Evolutionary conservation across 495 filamentous ascomycete species (phyloP).

Genomic region (Penicilliopsis zonata): DNA sequence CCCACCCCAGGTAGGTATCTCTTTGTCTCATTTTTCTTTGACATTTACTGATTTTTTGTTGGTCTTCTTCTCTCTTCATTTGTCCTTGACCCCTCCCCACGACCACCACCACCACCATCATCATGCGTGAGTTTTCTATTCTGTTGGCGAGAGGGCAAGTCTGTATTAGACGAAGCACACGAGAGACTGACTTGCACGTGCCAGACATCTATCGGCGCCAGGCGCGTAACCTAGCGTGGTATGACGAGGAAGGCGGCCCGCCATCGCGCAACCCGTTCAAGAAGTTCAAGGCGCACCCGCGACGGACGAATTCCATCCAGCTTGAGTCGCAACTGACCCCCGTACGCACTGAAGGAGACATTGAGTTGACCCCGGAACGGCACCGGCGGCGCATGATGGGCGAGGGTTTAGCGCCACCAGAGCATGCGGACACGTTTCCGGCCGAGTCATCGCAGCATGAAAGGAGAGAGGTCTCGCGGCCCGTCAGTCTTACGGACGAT

Average conservation of each 20-base stretch:
- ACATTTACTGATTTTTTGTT: background rate
- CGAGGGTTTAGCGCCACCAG: conserved; percentile 13
- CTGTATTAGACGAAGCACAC: too few species aligned
- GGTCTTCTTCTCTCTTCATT: background rate
- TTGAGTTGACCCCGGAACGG: conserved; percentile 14
- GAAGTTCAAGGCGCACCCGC: conserved; percentile 22
- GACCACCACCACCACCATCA: too few species aligned
- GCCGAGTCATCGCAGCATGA: conserved; percentile 15
- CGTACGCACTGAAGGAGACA: conserved; percentile 13
- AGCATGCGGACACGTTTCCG: conserved; percentile 18
- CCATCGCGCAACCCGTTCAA: conserved; percentile 38
- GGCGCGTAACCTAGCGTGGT: conserved; percentile 36
- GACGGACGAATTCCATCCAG: conserved; percentile 19
- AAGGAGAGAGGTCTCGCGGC: conserved; percentile 2
- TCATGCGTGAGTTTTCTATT: background rate
- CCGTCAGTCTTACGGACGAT: conserved; percentile 4
- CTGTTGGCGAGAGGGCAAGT: too few species aligned
- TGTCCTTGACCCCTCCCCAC: too few species aligned
- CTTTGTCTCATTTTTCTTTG: background rate
- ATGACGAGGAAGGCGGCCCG: conserved; percentile 29
- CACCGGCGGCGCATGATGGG: conserved; percentile 17
- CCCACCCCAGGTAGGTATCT: background rate
- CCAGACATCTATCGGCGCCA: conserved; percentile 33
- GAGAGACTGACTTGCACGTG: background rate
- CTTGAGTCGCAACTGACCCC: conserved; percentile 14